Evolutionary conservation across 495 filamentous ascomycete species (phyloP).

Genomic region (Neurospora sp.): DNA sequence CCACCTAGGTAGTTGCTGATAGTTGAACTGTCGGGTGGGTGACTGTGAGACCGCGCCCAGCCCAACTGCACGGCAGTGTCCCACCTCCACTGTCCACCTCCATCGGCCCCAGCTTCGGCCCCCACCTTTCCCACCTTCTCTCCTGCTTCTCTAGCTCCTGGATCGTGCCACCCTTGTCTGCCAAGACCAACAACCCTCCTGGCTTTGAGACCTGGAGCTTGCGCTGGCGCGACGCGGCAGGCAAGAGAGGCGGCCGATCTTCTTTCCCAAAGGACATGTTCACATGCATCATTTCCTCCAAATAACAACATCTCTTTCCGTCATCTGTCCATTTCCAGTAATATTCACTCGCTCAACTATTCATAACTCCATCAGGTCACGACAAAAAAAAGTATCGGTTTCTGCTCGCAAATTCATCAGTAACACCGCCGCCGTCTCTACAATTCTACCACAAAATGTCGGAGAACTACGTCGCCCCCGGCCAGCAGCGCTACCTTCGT

Average conservation of each 20-base stretch:
- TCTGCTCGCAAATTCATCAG: neutral
- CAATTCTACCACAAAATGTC: conserved; percentile 19
- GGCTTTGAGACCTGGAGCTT: neutral
- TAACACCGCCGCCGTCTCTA: neutral
- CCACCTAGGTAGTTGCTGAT: neutral
- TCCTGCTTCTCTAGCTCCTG: neutral
- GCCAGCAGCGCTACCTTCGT: conserved; percentile 70
- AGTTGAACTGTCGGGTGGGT: neutral
- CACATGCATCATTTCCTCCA: neutral
- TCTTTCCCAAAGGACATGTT: neutral
- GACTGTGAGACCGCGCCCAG: neutral
- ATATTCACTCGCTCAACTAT: neutral
- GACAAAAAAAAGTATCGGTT: neutral
- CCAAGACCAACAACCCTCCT: neutral
- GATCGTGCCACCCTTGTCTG: neutral
- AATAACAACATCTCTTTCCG: neutral
- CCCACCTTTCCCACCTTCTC: neutral
- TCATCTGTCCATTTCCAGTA: neutral
- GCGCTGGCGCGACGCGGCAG: neutral
- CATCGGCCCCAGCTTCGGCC: neutral
- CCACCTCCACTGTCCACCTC: neutral
- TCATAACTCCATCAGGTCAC: neutral
- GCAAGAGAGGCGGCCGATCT: neutral
- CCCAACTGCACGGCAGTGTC: neutral
- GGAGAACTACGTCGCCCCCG: conserved; percentile 51